Percentiles rank a stretch among this genome's conserved stretches.
Evolutionary conservation across 2,329 filamentous ascomycete genomes (phyloP).

Genomic region (Huntiella bhutanensis): DNA sequence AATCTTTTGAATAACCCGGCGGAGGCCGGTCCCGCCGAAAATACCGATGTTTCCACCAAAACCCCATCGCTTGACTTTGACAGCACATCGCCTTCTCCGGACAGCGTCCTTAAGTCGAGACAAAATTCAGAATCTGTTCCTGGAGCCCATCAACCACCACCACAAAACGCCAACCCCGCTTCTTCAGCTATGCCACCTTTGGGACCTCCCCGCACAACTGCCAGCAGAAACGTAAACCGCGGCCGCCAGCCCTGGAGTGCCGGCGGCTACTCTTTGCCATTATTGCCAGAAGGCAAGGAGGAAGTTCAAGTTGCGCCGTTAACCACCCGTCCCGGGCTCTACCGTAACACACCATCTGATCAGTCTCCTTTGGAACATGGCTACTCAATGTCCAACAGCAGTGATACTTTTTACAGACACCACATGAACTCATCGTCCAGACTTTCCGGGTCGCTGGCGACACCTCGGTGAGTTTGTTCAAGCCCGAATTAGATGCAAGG

Average conservation of each 20-base stretch:
- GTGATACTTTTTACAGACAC: slow-evolving; percentile 14
- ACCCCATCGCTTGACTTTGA: slow-evolving; percentile 10
- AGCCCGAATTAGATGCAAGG: too few relatives aligned
- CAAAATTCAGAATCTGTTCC: slow-evolving; percentile 9
- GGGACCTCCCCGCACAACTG: slow-evolving; percentile 4
- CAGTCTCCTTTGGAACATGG: slow-evolving; percentile 9
- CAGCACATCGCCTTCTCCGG: slow-evolving; percentile 18
- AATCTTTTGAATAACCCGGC: slow-evolving; percentile 10
- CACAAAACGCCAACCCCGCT: neutral
- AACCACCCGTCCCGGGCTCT: slow-evolving; percentile 5
- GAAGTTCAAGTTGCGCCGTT: slow-evolving; percentile 13
- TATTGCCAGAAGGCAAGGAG: slow-evolving; percentile 21
- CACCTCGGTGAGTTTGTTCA: slow-evolving; percentile 8
- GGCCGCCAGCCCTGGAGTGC: slow-evolving; percentile 29
- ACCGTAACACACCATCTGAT: slow-evolving; percentile 11
- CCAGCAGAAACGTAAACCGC: slow-evolving; percentile 16
- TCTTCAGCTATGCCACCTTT: slow-evolving; percentile 3
- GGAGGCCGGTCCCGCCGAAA: slow-evolving; percentile 1
- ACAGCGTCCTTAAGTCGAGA: slow-evolving; percentile 11
- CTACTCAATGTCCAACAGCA: slow-evolving; percentile 13
- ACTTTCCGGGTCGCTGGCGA: slow-evolving; percentile 11
- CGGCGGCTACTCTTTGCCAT: slow-evolving; percentile 28
- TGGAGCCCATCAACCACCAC: neutral
- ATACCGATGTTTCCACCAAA: slow-evolving; percentile 6
- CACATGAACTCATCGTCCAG: slow-evolving; percentile 14